A percentile compares a stretch with the other conserved stretches of the same genome.
These are phyloP conservation scores for Salvia rosmarinus DNA, from an alignment of 257 asterid genomes.

Conservation along the genomic window DNA sequence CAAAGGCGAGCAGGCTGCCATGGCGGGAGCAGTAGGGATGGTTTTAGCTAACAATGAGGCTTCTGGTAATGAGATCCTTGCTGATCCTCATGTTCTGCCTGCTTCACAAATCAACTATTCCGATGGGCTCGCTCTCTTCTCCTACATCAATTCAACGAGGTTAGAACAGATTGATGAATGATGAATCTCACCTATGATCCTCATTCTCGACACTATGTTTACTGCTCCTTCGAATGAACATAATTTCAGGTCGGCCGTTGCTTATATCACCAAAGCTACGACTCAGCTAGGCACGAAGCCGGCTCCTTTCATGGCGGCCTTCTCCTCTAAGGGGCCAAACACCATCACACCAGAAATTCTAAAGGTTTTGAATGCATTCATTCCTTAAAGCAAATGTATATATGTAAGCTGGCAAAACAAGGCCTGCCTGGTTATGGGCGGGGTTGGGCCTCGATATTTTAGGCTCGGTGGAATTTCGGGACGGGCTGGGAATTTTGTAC, in stretches of 20 bases:
- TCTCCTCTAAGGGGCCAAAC: slow-evolving; percentile 83
- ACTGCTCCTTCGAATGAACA: not conserved
- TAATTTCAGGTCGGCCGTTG: slow-evolving; percentile 62
- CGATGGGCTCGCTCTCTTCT: slow-evolving; percentile 65
- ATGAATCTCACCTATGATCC: not conserved
- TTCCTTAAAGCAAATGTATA: too few species aligned
- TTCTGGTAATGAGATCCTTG: slow-evolving; percentile 78
- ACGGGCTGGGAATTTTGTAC: too few species aligned
- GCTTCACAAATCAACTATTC: slow-evolving; percentile 78
- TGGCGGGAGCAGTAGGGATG: slow-evolving; percentile 92
- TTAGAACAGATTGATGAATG: slow-evolving; percentile 28
- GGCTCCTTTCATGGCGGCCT: slow-evolving; percentile 89
- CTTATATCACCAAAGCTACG: slow-evolving; percentile 55
- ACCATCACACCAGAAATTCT: slow-evolving; percentile 71
- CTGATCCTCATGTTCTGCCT: slow-evolving; percentile 87
- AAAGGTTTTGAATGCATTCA: slow-evolving; percentile 52
- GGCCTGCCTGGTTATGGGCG: too few species aligned
- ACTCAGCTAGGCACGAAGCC: slow-evolving; percentile 70
- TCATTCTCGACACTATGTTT: not conserved
- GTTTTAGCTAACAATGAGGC: slow-evolving; percentile 62
- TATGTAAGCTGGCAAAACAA: too few species aligned
- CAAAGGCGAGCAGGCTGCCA: slow-evolving; percentile 75
- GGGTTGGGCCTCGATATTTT: too few species aligned
- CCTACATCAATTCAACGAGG: slow-evolving; percentile 62
- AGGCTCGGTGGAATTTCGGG: too few species aligned